A percentile compares a stretch with the other conserved stretches of the same genome.
Conservation (phyloP, 1,139 yeast genomes). For the Yamadazyma jaroonii region DNA sequence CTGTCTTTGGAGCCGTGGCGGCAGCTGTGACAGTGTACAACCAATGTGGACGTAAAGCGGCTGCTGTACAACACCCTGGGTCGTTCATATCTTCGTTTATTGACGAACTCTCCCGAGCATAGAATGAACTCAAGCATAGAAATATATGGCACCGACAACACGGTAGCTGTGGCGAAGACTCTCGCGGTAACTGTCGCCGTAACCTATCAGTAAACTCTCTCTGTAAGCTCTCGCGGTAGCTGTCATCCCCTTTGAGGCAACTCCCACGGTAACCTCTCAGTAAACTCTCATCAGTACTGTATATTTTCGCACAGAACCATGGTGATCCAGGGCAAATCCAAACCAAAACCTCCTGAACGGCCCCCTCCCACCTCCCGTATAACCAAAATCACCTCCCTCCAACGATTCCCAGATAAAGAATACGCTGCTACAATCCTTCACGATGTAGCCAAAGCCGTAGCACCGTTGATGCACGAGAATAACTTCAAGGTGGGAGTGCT, state of each 20-base stretch:
- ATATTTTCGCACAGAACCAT: no score
- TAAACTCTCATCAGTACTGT: no score
- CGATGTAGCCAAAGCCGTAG: constrained; percentile 58
- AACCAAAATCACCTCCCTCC: constrained; percentile 54
- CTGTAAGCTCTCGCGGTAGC: background rate
- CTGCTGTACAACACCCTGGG: constrained; percentile 44
- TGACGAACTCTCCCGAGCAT: constrained; percentile 22
- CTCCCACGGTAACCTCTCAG: background rate
- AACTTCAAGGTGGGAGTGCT: constrained; percentile 65
- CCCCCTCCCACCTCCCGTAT: constrained; percentile 50
- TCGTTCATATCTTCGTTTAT: constrained; percentile 46
- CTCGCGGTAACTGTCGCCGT: no score
- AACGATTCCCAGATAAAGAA: constrained; percentile 51
- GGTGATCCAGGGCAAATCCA: constrained; percentile 12
- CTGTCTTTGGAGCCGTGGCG: constrained; percentile 46
- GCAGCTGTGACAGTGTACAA: constrained; percentile 65
- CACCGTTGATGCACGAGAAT: constrained; percentile 73
- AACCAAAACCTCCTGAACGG: constrained; percentile 20
- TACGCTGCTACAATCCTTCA: constrained; percentile 58
- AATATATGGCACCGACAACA: no score
- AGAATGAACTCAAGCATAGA: no score
- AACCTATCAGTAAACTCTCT: no score
- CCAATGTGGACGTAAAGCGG: constrained; percentile 62
- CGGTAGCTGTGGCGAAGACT: no score
- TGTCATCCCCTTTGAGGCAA: no score